Percentiles rank a stretch among this genome's conserved stretches.
Evolutionary conservation across 2,329 filamentous ascomycete species (phyloP).

Genomic region (Colletotrichum viniferum): DNA sequence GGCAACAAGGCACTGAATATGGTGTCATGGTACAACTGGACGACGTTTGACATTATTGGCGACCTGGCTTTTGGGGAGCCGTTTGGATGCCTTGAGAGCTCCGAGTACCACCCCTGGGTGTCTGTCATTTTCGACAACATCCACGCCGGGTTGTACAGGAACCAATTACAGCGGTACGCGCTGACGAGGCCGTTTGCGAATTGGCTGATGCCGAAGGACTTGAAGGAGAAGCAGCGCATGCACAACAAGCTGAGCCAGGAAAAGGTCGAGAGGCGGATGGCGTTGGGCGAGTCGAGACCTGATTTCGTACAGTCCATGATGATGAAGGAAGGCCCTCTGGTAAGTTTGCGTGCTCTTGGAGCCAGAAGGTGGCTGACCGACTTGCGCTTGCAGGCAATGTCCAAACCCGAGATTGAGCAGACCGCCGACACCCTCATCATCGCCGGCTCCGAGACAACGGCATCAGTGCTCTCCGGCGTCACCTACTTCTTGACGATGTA

Average conservation of each 20-base stretch:
- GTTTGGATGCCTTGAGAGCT: constrained; percentile 29
- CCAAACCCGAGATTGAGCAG: constrained; percentile 1
- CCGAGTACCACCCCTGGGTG: constrained; percentile 32
- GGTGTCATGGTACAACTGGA: constrained; percentile 24
- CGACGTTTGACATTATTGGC: constrained; percentile 35
- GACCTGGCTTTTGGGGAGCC: constrained; percentile 33
- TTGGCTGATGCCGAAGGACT: not conserved
- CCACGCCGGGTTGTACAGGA: not conserved
- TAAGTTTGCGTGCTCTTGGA: not conserved
- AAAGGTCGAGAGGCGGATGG: constrained; percentile 13
- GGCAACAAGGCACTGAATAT: not conserved
- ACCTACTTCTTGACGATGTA: constrained; percentile 43
- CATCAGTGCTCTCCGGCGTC: constrained; percentile 43
- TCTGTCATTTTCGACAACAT: constrained; percentile 24
- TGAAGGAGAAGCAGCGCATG: not conserved
- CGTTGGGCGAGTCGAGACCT: constrained; percentile 13
- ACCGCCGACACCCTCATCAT: constrained; percentile 27
- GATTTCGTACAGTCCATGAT: constrained; percentile 26
- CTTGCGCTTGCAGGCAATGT: constrained; percentile 3
- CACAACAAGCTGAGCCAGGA: not conserved
- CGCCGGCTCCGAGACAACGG: constrained; percentile 51
- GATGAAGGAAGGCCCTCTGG: constrained; percentile 16
- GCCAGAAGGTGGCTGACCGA: not conserved
- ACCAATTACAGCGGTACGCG: not conserved
- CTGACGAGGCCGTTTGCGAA: not conserved